A percentile compares a stretch with the other conserved stretches of the same genome.
These are phyloP conservation scores for Penicillium sp. DNA, from an alignment of 2,329 filamentous ascomycete species.

Conservation along the genomic window DNA sequence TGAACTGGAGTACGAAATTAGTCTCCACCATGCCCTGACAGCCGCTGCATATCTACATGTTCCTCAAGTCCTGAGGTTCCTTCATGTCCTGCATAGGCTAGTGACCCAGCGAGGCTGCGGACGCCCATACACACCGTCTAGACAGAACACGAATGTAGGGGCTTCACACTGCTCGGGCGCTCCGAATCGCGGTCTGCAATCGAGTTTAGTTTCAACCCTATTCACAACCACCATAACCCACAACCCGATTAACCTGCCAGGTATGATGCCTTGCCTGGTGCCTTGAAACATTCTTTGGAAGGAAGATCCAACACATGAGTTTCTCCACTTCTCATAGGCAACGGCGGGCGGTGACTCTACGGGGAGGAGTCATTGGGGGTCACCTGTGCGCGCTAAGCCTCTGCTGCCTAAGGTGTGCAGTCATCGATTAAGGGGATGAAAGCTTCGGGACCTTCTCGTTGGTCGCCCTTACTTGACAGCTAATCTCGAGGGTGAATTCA, in stretches of 20 bases:
- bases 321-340: slow-evolving; percentile 20
- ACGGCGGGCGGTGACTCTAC: slow-evolving; percentile 20
- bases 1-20: background rate
- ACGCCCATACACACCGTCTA: background rate
- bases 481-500: background rate
- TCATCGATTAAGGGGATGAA: slow-evolving; percentile 17
- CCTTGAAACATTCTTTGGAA: slow-evolving; percentile 14
- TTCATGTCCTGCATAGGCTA: background rate
- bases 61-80: background rate
- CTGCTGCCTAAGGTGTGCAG: slow-evolving; percentile 27
- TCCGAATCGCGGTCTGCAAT: slow-evolving; percentile 20
- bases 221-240: slow-evolving; percentile 7
- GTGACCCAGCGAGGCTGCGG: slow-evolving; percentile 1
- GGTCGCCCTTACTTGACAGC: slow-evolving; percentile 1
- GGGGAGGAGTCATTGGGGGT: slow-evolving; percentile 22
- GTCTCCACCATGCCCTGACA: slow-evolving; percentile 5
- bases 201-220: background rate
- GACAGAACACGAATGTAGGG: slow-evolving; percentile 1
- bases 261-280: slow-evolving; percentile 17
- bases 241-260: slow-evolving; percentile 5
- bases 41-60: background rate
- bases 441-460: background rate
- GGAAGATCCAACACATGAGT: background rate
- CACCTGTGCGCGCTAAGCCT: slow-evolving; percentile 19
- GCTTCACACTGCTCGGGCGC: slow-evolving; percentile 11